phyloP scores from a whole-genome alignment of 2,329 filamentous ascomycete species.

The Shiraia bambusicola region DNA sequence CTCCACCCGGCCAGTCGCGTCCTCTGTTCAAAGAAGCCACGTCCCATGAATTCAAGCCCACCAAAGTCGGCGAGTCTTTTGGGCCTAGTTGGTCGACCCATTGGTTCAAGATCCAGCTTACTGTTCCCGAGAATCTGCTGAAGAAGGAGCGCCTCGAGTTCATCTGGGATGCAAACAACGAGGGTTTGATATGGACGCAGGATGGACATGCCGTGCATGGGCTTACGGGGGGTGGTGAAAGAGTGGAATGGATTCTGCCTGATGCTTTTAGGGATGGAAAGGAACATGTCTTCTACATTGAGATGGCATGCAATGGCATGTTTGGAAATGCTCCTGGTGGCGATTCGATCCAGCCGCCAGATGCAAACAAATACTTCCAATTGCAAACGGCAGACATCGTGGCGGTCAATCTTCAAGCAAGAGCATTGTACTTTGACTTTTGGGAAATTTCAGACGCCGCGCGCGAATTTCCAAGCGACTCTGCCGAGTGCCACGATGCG shows the following conservation, averaged over 20 bases:
- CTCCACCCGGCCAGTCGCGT: slow-evolving; percentile 73
- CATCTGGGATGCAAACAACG: slow-evolving; percentile 93
- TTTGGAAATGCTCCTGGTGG: slow-evolving; percentile 88
- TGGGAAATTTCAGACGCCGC: slow-evolving; percentile 95
- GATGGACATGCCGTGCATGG: slow-evolving; percentile 90
- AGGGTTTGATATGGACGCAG: slow-evolving; percentile 91
- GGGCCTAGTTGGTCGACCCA: slow-evolving; percentile 97
- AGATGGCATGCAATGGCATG: slow-evolving; percentile 99
- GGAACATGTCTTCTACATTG: slow-evolving; percentile 87
- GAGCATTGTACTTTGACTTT: slow-evolving; percentile 84
- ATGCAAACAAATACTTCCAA: slow-evolving; percentile 78
- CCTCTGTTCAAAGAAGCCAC: slow-evolving; percentile 85
- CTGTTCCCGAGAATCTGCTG: slow-evolving; percentile 69
- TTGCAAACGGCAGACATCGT: slow-evolving; percentile 81
- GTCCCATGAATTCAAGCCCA: slow-evolving; percentile 72
- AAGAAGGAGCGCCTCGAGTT: slow-evolving; percentile 86
- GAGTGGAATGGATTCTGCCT: slow-evolving; percentile 88
- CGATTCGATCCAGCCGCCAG: slow-evolving; percentile 84
- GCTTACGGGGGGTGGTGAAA: slow-evolving; percentile 83
- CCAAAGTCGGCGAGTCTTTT: slow-evolving; percentile 75
- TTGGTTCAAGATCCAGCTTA: slow-evolving; percentile 87
- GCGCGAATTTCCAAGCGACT: slow-evolving; percentile 83
- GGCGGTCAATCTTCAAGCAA: slow-evolving; percentile 81
- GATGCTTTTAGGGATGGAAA: slow-evolving; percentile 78
- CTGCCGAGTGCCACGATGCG: slow-evolving; percentile 86